Evolutionary conservation across 148 eudicot species (phyloP), one percentile per base, ranked within the genome.

Genomic region (Vaccinium macrocarpon): DNA sequence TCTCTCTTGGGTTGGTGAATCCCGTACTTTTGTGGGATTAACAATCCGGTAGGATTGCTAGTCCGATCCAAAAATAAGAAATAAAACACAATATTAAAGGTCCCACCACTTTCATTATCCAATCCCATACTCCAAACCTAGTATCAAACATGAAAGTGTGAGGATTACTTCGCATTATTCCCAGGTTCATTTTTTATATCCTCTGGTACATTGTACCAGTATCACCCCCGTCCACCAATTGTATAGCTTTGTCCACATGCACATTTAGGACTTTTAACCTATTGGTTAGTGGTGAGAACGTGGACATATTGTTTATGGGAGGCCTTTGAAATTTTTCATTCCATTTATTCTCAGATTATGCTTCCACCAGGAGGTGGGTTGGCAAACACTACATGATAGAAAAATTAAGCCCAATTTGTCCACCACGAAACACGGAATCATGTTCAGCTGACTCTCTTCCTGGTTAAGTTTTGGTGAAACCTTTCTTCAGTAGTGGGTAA

Each of bases 391-490:
- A 57, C 7, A 4, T 14, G 64, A 56, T 81, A 3, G 10, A n/a
- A 49, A 1, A 16, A 12, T 16, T 8, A 55, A 53, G 57, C 21
- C 50, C 14, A 27, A 2, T 73, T 75, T 61, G 38, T 53, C 84
- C 76, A 32, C 84, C 76, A 32, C 23, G 51, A 85, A 66, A 57
- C 79, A 81, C 80, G 79, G 73, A 80, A 73, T 84, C 38, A 52
- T 38, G 32, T 15, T 64, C 51, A 81, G 70, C 52, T 49, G 32
- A n/a, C 9, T 14, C 55, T 8, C 19, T 46, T 66, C 12, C 16
- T 19, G 2, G 29, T 46, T 21, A 16, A 32, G 82, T 70, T 79
- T 51, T 51, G 51, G 21, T 15, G 11, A 62, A 56, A 29, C 61
- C 32, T 76, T 62, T 76, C 78, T 71, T 72, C 66, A 38, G 19